phyloP scores from a whole-genome alignment of 345 rosid genomes.

The Eucalyptus urophylla region DNA sequence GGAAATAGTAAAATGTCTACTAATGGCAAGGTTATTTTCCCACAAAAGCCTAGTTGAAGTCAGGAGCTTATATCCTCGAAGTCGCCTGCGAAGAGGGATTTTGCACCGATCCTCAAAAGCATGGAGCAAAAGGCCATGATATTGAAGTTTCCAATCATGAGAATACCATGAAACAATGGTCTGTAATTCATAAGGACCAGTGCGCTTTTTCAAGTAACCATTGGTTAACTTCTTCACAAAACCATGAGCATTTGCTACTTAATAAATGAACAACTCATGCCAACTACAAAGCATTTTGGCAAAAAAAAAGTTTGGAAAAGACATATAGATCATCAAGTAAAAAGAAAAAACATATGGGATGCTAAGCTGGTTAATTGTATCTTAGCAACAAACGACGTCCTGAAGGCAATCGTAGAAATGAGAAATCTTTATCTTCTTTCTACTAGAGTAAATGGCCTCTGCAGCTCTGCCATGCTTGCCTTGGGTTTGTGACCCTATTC shows the following conservation, averaged over 20 bases:
- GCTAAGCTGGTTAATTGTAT: background rate
- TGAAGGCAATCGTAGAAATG: constrained; percentile 78
- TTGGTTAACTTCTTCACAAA: too few species aligned
- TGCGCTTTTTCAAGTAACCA: too few species aligned
- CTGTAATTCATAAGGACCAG: too few species aligned
- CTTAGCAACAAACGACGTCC: constrained; percentile 52
- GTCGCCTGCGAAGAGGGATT: background rate
- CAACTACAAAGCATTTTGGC: background rate
- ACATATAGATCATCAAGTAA: too few species aligned
- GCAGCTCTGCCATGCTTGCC: constrained; percentile 67
- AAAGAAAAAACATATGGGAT: too few species aligned
- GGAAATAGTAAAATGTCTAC: too few species aligned
- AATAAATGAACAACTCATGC: too few species aligned
- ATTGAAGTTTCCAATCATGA: too few species aligned
- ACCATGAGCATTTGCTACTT: too few species aligned
- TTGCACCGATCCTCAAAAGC: background rate
- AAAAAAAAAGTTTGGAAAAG: too few species aligned
- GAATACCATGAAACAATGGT: too few species aligned
- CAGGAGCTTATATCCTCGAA: background rate
- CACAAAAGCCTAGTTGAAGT: background rate
- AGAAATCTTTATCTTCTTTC: constrained; percentile 48
- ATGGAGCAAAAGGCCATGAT: background rate
- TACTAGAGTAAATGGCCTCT: constrained; percentile 58
- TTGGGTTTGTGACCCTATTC: constrained; percentile 11
- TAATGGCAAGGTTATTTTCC: background rate